Evolutionary conservation across 495 filamentous ascomycete genomes (phyloP).

Genomic region (Hyaloscypha bicolor): DNA sequence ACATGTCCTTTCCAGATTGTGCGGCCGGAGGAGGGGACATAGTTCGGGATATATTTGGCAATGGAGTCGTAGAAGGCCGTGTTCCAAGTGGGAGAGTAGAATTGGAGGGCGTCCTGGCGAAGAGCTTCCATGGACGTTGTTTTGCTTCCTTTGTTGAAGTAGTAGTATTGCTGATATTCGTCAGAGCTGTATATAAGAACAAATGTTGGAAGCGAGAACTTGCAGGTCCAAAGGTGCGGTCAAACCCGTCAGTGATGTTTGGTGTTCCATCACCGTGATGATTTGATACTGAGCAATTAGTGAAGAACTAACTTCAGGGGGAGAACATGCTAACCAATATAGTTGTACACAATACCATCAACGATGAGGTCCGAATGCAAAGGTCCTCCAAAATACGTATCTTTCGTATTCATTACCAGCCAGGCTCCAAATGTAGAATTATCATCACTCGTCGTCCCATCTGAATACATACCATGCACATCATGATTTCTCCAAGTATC

Average conservation of each 20-base stretch:
- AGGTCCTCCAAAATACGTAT: slow-evolving; percentile 61
- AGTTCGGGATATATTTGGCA: slow-evolving; percentile 54
- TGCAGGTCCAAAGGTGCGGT: slow-evolving; percentile 55
- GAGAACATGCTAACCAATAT: slow-evolving; percentile 26
- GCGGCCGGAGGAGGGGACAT: slow-evolving; percentile 46
- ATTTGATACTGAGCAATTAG: slow-evolving; percentile 45
- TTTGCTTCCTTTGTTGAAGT: slow-evolving; percentile 55
- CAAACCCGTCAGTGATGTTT: slow-evolving; percentile 61
- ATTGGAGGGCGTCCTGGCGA: slow-evolving; percentile 48
- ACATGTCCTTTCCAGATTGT: slow-evolving; percentile 46
- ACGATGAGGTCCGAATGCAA: slow-evolving; percentile 58
- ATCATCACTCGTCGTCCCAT: slow-evolving; percentile 51
- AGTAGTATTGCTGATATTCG: slow-evolving; percentile 46
- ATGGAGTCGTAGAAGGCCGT: slow-evolving; percentile 58
- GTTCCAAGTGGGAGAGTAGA: slow-evolving; percentile 53
- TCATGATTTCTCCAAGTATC: slow-evolving; percentile 54
- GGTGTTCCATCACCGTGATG: slow-evolving; percentile 59
- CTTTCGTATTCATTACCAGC: slow-evolving; percentile 60
- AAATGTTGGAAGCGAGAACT: background rate
- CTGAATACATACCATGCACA: slow-evolving; percentile 56
- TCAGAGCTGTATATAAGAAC: background rate
- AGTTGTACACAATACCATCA: slow-evolving; percentile 60
- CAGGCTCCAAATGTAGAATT: slow-evolving; percentile 54
- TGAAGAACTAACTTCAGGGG: slow-evolving; percentile 25
- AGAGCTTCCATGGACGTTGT: slow-evolving; percentile 44